phyloP scores from a whole-genome alignment of 805 yeast genomes.

The Millerozyma acaciae region DNA sequence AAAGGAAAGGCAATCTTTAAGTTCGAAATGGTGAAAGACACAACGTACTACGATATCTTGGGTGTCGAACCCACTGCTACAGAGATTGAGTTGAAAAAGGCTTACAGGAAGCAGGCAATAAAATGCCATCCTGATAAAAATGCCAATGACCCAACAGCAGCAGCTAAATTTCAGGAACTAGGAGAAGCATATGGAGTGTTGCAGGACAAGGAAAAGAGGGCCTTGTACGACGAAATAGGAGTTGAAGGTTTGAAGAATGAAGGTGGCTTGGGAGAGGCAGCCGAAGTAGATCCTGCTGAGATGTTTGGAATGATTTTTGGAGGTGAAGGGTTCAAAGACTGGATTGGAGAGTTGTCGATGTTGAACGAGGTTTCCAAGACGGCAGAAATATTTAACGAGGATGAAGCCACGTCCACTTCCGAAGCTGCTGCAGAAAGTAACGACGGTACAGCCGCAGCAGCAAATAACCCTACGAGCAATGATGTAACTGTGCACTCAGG shows the following conservation, averaged over 20 bases:
- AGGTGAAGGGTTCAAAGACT: constrained; percentile 71
- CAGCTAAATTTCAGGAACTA: constrained; percentile 73
- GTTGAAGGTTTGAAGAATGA: constrained; percentile 53
- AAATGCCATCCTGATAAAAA: constrained; percentile 93
- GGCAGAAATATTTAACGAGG: constrained; percentile 46
- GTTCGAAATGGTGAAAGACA: constrained; percentile 87
- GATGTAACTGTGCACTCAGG: constrained; percentile 8
- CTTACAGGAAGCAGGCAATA: constrained; percentile 88
- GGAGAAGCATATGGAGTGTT: constrained; percentile 73
- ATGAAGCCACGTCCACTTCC: constrained; percentile 10
- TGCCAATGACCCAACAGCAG: constrained; percentile 90
- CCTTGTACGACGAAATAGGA: constrained; percentile 80
- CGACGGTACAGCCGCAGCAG: constrained; percentile 10
- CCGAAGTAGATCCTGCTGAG: constrained; percentile 72
- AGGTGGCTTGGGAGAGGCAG: constrained; percentile 63
- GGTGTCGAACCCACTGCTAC: constrained; percentile 68
- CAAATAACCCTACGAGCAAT: constrained; percentile 7
- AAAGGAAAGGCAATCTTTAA: no score
- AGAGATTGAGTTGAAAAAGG: constrained; percentile 82
- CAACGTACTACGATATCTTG: constrained; percentile 79
- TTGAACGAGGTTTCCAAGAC: constrained; percentile 69
- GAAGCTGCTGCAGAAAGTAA: constrained; percentile 4
- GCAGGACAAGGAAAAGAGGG: constrained; percentile 66
- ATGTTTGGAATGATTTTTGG: constrained; percentile 82
- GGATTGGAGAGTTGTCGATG: constrained; percentile 81